Evolutionary conservation across 257 asterid genomes (phyloP).

Genomic region (Ajuga chamaepitys): DNA sequence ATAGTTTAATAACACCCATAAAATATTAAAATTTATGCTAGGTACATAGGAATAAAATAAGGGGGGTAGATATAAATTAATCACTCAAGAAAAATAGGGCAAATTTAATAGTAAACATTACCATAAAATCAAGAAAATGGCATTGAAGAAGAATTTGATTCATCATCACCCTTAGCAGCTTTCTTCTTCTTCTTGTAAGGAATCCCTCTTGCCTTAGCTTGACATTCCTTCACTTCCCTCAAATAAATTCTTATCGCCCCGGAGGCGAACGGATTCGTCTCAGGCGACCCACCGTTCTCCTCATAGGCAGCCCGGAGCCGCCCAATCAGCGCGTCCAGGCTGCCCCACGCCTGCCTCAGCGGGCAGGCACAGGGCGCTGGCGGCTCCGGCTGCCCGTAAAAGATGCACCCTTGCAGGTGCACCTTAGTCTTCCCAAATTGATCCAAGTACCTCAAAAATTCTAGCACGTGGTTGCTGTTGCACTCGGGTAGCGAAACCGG

Average conservation of each 20-base stretch:
- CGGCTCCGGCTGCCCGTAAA: constrained; percentile 74
- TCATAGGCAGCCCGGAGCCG: constrained; percentile 77
- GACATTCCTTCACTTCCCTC: constrained; percentile 70
- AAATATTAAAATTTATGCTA: neutral
- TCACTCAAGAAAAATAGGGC: neutral
- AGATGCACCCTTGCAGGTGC: constrained; percentile 64
- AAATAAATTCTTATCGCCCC: constrained; percentile 58
- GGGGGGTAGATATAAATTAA: neutral
- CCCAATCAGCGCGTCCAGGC: constrained; percentile 64
- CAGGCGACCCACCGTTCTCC: constrained; percentile 74
- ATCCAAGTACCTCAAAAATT: constrained; percentile 56
- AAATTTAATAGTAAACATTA: neutral
- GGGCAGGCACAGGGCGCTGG: constrained; percentile 80
- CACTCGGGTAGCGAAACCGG: constrained; percentile 52
- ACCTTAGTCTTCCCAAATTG: constrained; percentile 76
- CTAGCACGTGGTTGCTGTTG: constrained; percentile 67
- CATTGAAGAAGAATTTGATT: constrained; percentile 45
- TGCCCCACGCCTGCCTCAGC: constrained; percentile 68
- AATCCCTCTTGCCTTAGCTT: constrained; percentile 63
- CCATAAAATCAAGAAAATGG: constrained; percentile 44
- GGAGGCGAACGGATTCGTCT: constrained; percentile 63
- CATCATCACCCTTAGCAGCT: constrained; percentile 27
- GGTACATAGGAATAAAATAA: neutral
- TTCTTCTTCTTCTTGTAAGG: constrained; percentile 75
- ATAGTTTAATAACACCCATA: neutral